These are phyloP conservation scores for Xylaria grammica DNA, from an alignment of 495 filamentous ascomycete species.

Conservation along the genomic window DNA sequence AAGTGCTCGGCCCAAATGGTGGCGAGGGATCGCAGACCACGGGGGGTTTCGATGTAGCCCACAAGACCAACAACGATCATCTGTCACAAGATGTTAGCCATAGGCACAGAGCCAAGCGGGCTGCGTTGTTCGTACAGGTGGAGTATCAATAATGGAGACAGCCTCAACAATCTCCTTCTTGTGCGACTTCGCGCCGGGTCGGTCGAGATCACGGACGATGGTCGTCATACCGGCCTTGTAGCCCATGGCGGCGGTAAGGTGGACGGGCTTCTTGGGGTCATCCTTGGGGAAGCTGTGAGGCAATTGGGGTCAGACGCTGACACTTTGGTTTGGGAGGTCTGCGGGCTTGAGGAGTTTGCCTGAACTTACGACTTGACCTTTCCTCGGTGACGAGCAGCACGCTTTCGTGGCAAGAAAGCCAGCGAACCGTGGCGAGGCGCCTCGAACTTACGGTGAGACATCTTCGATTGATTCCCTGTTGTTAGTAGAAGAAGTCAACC, in stretches of 20 bases:
- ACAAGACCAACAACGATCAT: slow-evolving; percentile 99
- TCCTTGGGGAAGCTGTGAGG: slow-evolving; percentile 93
- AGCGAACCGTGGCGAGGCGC: slow-evolving; percentile 98
- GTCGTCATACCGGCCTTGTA: slow-evolving; percentile 99
- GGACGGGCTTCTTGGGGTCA: slow-evolving; percentile 99
- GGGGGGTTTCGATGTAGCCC: slow-evolving; percentile 99
- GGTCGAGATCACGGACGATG: slow-evolving; percentile 99
- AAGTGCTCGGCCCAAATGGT: slow-evolving; percentile 99
- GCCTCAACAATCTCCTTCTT: slow-evolving; percentile 99
- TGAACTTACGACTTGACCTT: slow-evolving; percentile 92
- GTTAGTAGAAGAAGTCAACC: slow-evolving; percentile 42
- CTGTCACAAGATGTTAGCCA: slow-evolving; percentile 71
- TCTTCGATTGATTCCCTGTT: slow-evolving; percentile 44
- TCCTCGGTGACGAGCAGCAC: slow-evolving; percentile 92
- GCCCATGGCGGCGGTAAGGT: slow-evolving; percentile 97
- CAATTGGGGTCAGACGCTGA: slow-evolving; percentile 21
- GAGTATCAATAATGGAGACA: slow-evolving; percentile 98
- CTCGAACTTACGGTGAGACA: slow-evolving; percentile 80
- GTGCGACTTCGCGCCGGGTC: slow-evolving; percentile 99
- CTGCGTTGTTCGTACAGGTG: slow-evolving; percentile 86
- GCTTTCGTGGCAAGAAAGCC: slow-evolving; percentile 96
- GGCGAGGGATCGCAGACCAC: slow-evolving; percentile 98
- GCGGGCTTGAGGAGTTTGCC: background rate
- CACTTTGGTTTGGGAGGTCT: background rate
- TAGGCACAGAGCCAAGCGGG: slow-evolving; percentile 65